Evolutionary conservation across 2,329 filamentous ascomycete species (phyloP).

Genomic region (Aspergillus sp.): DNA sequence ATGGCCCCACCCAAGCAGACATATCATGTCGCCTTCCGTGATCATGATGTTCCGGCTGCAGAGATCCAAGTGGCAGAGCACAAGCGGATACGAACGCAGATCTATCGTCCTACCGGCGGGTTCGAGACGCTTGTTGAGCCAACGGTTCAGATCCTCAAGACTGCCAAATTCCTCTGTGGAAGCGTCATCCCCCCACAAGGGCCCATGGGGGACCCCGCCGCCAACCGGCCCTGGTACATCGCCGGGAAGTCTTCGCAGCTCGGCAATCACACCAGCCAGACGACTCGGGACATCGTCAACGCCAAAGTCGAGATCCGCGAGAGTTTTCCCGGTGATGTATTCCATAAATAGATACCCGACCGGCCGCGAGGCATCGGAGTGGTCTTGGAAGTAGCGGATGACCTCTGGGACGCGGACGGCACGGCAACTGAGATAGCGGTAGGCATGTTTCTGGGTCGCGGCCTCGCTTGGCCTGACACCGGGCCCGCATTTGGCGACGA

Average conservation of each 20-base stretch:
- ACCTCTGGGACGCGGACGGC: constrained; percentile 14
- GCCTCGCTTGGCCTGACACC: constrained; percentile 11
- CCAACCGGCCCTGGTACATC: constrained; percentile 11
- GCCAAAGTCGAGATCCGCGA: constrained; percentile 8
- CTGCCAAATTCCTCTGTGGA: constrained; percentile 6
- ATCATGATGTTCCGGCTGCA: constrained; percentile 18
- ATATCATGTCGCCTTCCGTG: constrained; percentile 12
- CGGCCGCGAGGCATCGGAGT: neutral
- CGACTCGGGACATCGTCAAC: constrained; percentile 7
- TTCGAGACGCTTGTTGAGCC: constrained; percentile 6
- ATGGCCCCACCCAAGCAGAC: constrained; percentile 17
- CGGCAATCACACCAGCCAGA: constrained; percentile 8
- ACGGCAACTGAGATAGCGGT: constrained; percentile 8
- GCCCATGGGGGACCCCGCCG: constrained; percentile 7
- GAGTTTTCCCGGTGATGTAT: constrained; percentile 11
- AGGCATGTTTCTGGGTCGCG: constrained; percentile 12
- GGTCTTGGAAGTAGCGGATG: constrained; percentile 12
- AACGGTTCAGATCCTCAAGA: constrained; percentile 3
- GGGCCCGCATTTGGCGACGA: constrained; percentile 12
- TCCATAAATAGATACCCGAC: constrained; percentile 18
- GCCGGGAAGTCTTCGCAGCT: constrained; percentile 7
- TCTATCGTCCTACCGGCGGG: constrained; percentile 12
- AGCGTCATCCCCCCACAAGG: constrained; percentile 15
- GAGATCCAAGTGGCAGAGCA: constrained; percentile 18
- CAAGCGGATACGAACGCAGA: constrained; percentile 13